These are phyloP conservation scores for Amanita thiersii DNA, from an alignment of 768 basidiomycete species.

Conservation along the genomic window DNA sequence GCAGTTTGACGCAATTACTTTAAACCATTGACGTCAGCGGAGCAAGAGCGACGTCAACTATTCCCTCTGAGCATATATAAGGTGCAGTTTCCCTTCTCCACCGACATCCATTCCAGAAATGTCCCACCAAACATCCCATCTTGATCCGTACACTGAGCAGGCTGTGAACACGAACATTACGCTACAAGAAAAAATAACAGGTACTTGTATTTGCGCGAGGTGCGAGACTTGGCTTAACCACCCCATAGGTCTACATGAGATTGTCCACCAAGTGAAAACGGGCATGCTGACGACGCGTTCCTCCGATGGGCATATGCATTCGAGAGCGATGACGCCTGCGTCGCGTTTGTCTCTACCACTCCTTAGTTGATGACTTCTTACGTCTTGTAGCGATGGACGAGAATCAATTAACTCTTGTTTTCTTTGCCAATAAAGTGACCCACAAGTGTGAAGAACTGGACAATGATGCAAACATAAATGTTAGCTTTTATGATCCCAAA, in stretches of 20 bases:
- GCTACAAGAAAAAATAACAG: conserved; percentile 59
- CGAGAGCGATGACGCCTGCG: conserved; percentile 75
- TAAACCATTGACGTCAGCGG: conserved; percentile 8
- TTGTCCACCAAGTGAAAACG: conserved; percentile 54
- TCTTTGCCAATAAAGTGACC: conserved; percentile 68
- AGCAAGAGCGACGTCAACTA: conserved; percentile 14
- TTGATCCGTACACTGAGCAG: conserved; percentile 69
- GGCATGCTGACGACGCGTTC: conserved; percentile 78
- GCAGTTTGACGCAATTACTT: no score
- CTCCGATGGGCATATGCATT: conserved; percentile 60
- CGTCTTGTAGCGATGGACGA: background rate
- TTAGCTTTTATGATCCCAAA: conserved; percentile 63
- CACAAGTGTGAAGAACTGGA: conserved; percentile 72
- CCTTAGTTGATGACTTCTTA: background rate
- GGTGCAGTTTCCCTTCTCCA: background rate
- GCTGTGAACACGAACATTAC: conserved; percentile 51
- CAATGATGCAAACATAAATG: conserved; percentile 72
- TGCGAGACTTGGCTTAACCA: background rate
- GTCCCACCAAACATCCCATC: conserved; percentile 21
- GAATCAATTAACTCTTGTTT: conserved; percentile 48
- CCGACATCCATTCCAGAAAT: conserved; percentile 10
- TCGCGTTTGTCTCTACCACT: conserved; percentile 35
- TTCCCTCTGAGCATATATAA: conserved; percentile 12
- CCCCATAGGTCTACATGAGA: conserved; percentile 50
- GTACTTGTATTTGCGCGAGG: conserved; percentile 20